Conservation (phyloP, 305 asterid species). For the Fraxinus xanthoxyloides region DNA sequence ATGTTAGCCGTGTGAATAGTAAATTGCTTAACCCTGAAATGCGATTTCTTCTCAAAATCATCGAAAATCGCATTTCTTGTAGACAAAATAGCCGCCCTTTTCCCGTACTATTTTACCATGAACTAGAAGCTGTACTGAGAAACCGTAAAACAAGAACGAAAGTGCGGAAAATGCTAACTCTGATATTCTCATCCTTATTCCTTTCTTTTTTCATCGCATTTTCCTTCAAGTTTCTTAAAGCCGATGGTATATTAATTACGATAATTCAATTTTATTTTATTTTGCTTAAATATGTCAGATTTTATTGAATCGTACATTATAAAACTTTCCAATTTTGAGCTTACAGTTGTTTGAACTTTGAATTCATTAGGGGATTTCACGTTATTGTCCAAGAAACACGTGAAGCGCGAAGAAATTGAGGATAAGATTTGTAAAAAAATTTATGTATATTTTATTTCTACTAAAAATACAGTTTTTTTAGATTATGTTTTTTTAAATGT, state of each 20-base stretch:
- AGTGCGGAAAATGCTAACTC: conserved; percentile 33
- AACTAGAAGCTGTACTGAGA: neutral
- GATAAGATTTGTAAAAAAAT: conserved; percentile 56
- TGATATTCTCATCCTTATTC: conserved; percentile 29
- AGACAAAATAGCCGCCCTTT: neutral
- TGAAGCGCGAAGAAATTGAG: conserved; percentile 79
- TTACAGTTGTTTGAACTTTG: neutral
- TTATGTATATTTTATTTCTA: conserved; percentile 2
- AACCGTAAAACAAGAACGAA: neutral
- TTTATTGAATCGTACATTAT: neutral
- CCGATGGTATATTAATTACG: conserved; percentile 60
- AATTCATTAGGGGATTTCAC: conserved; percentile 73
- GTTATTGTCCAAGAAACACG: conserved; percentile 60
- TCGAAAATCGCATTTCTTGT: neutral
- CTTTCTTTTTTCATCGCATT: conserved; percentile 28
- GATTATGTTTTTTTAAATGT: neutral
- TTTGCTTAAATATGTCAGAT: neutral
- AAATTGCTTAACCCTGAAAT: neutral
- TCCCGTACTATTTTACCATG: neutral
- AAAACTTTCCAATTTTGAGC: neutral
- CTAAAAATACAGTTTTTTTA: neutral
- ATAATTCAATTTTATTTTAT: neutral
- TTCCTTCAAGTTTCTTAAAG: conserved; percentile 53
- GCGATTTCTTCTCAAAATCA: neutral
- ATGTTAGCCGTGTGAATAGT: neutral